Evolutionary conservation across 495 filamentous ascomycete species (phyloP), one percentile per base, ranked within the genome.

Genomic region (Penicillium malachiteum): DNA sequence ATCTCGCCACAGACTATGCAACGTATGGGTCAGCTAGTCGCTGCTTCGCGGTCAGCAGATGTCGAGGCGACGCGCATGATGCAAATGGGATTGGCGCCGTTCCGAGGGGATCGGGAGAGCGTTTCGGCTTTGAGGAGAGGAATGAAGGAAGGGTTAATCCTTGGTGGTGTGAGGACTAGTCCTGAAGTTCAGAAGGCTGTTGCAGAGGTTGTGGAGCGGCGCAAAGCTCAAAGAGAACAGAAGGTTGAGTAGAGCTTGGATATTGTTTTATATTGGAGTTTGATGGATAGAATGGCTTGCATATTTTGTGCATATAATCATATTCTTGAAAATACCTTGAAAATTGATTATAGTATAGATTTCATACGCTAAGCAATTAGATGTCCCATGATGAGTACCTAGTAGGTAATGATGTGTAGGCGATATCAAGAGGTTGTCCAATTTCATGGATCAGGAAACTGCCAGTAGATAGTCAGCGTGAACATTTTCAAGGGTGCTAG

Each of bases 51-150:
- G 49, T 59, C 76, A 17, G 68, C 84, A 10, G 89, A 94, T 59
- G 63, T 70, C 14, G 91, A 97, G 65, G 79, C 88, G 5, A 71
- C 74, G 6, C 77, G 89, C 48, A 66, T 96, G 56, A 68, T 96
- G 69, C 82, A 84, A 40, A 71, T 93, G 57, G 91, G 95, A 56
- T 83, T 89, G 71, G 83, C 83, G 56, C 94, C 94, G n/a, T 96
- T 93, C 67, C 82, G 77, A 21, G 85, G 84, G 12, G 89, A 95
- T 64, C 74, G 79, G 33, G 78, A 84, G 56, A 79, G 78, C 7
- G 72, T 88, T 53, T 70, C 69, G 26, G 78, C 77, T 35, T 66
- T 92, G 56, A 80, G 82, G 39, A 76, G 78, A 38, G 88, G 85
- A 50, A 81, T 92, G 62, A 86, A 82, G 69, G 88, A 91, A 56